Conservation (phyloP, 169 alveolate genomes). For the Plasmodium blacklocki region DNA sequence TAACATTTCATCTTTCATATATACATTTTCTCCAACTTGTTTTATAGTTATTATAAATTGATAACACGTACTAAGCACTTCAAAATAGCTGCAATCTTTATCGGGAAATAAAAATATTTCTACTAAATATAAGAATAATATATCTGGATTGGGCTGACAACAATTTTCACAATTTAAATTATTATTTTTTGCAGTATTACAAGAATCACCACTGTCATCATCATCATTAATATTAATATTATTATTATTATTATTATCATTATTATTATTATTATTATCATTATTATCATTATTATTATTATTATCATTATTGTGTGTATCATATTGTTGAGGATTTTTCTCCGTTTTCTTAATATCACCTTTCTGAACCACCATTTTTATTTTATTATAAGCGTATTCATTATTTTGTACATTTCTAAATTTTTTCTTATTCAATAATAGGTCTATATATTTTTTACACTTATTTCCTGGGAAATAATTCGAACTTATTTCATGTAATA, state of each 20-base stretch:
- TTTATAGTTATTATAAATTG: conserved; percentile 45
- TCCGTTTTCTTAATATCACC: neutral
- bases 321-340: neutral
- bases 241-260: too few species aligned
- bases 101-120: conserved; percentile 66
- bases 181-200: neutral
- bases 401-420: neutral
- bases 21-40: conserved; percentile 5
- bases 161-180: neutral
- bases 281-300: neutral
- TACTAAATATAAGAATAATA: conserved; percentile 12
- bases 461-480: conserved; percentile 74
- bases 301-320: neutral
- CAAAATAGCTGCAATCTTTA: conserved; percentile 41
- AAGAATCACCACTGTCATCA: neutral
- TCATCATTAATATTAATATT: neutral
- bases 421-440: neutral
- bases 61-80: conserved; percentile 58
- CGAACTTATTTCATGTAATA: conserved; percentile 21
- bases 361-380: neutral
- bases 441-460: conserved; percentile 19
- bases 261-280: neutral
- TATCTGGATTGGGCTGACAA: neutral
- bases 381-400: too few species aligned
- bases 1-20: conserved; percentile 3